Conservation (phyloP, 768 basidiomycete genomes). For the Naganishia kalamii region DNA sequence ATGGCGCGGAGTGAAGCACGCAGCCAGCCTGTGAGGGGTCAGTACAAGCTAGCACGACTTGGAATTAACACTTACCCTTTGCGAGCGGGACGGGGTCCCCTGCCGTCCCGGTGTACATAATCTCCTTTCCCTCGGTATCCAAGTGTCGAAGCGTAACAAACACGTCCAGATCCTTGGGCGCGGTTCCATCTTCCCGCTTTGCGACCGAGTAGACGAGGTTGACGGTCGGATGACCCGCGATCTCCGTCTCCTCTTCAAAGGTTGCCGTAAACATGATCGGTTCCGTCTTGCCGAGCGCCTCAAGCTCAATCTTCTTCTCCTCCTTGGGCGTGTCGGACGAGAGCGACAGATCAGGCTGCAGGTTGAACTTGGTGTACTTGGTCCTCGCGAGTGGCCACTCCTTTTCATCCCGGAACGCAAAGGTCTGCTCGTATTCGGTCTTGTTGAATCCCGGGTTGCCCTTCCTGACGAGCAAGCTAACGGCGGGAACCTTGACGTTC, state of each 20-base stretch:
- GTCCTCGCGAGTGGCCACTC: slow-evolving; percentile 35
- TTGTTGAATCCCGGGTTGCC: slow-evolving; percentile 38
- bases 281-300: slow-evolving; percentile 23
- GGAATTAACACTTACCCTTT: slow-evolving; percentile 23
- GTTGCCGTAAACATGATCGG: slow-evolving; percentile 22
- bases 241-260: slow-evolving; percentile 31
- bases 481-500: slow-evolving; percentile 29
- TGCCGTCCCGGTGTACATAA: slow-evolving; percentile 33
- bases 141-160: slow-evolving; percentile 31
- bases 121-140: slow-evolving; percentile 28
- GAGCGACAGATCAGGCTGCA: slow-evolving; percentile 16
- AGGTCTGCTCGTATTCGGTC: slow-evolving; percentile 33
- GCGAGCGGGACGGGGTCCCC: slow-evolving; percentile 31
- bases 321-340: not conserved
- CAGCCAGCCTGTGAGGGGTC: slow-evolving; percentile 28
- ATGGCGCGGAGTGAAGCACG: slow-evolving; percentile 33
- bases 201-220: slow-evolving; percentile 23
- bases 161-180: slow-evolving; percentile 33
- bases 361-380: slow-evolving; percentile 25
- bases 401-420: slow-evolving; percentile 25
- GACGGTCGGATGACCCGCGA: slow-evolving; percentile 31
- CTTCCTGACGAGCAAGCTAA: slow-evolving; percentile 32
- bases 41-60: not conserved
- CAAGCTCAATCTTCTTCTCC: slow-evolving; percentile 17
- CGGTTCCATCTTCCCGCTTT: slow-evolving; percentile 22